Base-by-base conservation (phyloP, 805 yeast species). In the Clavispora phyllophila region DNA sequence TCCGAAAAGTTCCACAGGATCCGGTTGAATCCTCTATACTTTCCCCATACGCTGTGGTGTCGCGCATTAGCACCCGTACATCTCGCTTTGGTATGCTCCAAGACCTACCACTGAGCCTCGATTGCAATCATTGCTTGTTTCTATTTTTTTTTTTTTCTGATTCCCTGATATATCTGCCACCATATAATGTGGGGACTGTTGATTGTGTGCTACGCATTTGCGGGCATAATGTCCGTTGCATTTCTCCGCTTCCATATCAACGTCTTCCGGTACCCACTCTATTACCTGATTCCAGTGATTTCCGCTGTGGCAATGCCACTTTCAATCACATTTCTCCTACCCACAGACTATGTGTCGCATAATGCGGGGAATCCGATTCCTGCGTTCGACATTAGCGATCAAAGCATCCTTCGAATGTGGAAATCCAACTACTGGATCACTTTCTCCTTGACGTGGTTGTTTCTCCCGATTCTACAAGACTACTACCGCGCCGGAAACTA, bases 351-450 rank as follows among this genome's bases (percentile, higher is more conserved):
- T 36, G 74, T 84, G 18, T 76, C 84, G 9, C 72, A 80, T 26
- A 63, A 72, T 38, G 60, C 69, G 19, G 61, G 63, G 18, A 62
- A 57, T 15, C 53, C 65, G 9, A 57, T 62, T n/a, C 49, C 58
- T 13, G 61, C 79, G 51, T 71, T 82, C 49, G 36, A 18, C n/a
- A 33, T 50, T 14, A 39, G 46, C 12, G 53, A 46, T 28, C 27
- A 28, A 1, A 71, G 70, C 37, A 46, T 45, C 10, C 63, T 79
- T n/a, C 56, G 69, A 4, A 55, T 84, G 31, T 87, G 96, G 96
- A 75, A 84, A 52, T 54, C 78, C 37, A 80, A 83, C 41, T 87
- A 87, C 60, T 87, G 96, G 96, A 63, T 77, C 9, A 84, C 95
- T 0, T 87, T 87, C 53, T 55, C 72, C n/a, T 63, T 87, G 42